Evolutionary conservation across 805 yeast species (phyloP), one percentile per base, ranked within the genome.

Genomic region (Candida takata): DNA sequence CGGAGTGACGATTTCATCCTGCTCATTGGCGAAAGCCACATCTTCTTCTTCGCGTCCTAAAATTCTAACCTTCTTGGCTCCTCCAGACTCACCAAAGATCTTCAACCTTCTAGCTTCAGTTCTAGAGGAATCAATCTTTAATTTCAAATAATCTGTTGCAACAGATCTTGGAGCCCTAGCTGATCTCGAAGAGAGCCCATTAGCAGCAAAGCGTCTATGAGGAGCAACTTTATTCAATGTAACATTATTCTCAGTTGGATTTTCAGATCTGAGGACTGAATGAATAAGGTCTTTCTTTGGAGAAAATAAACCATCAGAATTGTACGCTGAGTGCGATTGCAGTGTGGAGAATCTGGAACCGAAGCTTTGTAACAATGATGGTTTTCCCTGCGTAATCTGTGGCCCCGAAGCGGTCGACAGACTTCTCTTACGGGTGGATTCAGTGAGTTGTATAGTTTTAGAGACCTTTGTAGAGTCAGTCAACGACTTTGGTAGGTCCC

Each of bases 81-180:
- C 51, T 9, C 57, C 55, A 24, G 44, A 27, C 25, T 46, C 43
- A 27, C 57, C 57, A 38, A 64, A 51, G 4, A 67, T 45, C 41
- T 60, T 65, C 28, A 62, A 32, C 43, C 64, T 62, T 43, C 67
- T 65, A 0, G 70, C 67, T 7, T 67, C 69, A 27, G 66, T 62
- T 44, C 70, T 60, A 4, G 49, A 46, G 12, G 69, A 60, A 36
- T 67, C 70, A 13, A 67, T 63, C 27, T 61, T 61, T 33, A 67
- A 39, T 40, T 55, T 64, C 31, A 53, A 29, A 16, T 38, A 49
- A 12, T 49, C 54, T 13, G 48, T 45, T 1, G 51, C 29, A 6
- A 40, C 25, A 6, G 38, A 23, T 36, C 47, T 46, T 33, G 34
- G 43, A 6, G 42, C 55, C 38, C 63, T 48, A 5, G 49, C 55